phyloP scores from a whole-genome alignment of 2,329 filamentous ascomycete species.

The Beauveria medogensis region DNA sequence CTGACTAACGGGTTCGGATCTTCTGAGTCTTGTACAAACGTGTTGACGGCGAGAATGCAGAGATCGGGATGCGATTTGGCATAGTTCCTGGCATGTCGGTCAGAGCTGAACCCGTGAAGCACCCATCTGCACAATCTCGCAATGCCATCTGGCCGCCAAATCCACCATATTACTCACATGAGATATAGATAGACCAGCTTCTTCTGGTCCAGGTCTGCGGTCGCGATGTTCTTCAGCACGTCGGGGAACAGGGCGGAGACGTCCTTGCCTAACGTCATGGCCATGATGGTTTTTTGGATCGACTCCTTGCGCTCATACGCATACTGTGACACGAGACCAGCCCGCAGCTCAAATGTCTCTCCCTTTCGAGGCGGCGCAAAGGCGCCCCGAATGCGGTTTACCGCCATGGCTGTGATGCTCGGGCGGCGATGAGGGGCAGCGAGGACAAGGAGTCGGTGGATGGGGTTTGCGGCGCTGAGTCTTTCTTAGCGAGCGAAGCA shows the following conservation, averaged over 20 bases:
- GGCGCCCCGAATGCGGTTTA: slow-evolving; percentile 90
- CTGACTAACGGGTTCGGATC: slow-evolving; percentile 94
- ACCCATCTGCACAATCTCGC: neutral
- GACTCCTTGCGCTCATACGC: slow-evolving; percentile 98
- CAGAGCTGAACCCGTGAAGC: neutral
- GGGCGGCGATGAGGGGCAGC: slow-evolving; percentile 20
- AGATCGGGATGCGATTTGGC: slow-evolving; percentile 98
- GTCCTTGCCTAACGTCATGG: slow-evolving; percentile 98
- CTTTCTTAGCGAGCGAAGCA: neutral
- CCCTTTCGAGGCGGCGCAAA: slow-evolving; percentile 92
- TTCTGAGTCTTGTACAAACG: slow-evolving; percentile 97
- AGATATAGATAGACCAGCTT: slow-evolving; percentile 98
- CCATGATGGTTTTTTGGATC: slow-evolving; percentile 99
- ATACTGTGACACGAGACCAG: slow-evolving; percentile 95
- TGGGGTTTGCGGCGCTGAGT: neutral
- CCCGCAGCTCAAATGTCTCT: slow-evolving; percentile 94
- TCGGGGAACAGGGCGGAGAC: slow-evolving; percentile 96
- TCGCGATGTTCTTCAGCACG: slow-evolving; percentile 98
- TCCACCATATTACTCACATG: slow-evolving; percentile 54
- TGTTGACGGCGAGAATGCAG: slow-evolving; percentile 97
- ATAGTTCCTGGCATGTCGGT: slow-evolving; percentile 66
- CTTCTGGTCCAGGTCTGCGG: slow-evolving; percentile 91
- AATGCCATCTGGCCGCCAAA: neutral
- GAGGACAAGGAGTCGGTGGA: slow-evolving; percentile 7
- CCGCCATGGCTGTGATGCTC: slow-evolving; percentile 59